Conservation (phyloP, 805 yeast genomes). For the Saturnispora saitoi region DNA sequence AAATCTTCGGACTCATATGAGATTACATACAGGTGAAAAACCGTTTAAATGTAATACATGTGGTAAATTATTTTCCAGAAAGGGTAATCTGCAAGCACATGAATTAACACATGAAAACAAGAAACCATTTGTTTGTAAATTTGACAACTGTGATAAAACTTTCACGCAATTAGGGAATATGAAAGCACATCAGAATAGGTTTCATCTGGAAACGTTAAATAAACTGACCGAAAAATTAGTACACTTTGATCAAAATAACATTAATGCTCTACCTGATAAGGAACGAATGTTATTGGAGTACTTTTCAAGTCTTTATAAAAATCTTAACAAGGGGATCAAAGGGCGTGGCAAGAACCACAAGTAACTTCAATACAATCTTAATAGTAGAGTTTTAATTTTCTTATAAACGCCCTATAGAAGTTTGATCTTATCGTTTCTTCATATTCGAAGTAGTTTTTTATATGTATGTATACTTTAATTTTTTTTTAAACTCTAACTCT, state of each 20-base stretch:
- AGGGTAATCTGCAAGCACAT: constrained; percentile 90
- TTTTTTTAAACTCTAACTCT: background rate
- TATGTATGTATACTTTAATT: background rate
- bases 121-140: constrained; percentile 70
- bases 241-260: constrained; percentile 38
- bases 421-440: background rate
- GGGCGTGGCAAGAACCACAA: constrained; percentile 62
- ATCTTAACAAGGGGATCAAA: constrained; percentile 82
- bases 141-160: constrained; percentile 74
- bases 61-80: constrained; percentile 70
- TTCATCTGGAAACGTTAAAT: constrained; percentile 67
- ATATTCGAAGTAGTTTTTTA: background rate
- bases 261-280: constrained; percentile 41
- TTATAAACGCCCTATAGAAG: background rate
- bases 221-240: constrained; percentile 60
- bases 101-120: constrained; percentile 68
- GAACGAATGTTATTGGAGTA: constrained; percentile 68
- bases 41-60: constrained; percentile 80
- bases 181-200: constrained; percentile 89
- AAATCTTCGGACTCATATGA: constrained; percentile 72
- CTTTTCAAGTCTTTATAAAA: constrained; percentile 75
- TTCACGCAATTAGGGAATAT: constrained; percentile 90
- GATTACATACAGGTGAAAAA: constrained; percentile 87
- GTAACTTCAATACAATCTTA: background rate
- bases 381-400: background rate